These are phyloP conservation scores for Suillus plorans DNA, from an alignment of 768 basidiomycete species.

Conservation along the genomic window DNA sequence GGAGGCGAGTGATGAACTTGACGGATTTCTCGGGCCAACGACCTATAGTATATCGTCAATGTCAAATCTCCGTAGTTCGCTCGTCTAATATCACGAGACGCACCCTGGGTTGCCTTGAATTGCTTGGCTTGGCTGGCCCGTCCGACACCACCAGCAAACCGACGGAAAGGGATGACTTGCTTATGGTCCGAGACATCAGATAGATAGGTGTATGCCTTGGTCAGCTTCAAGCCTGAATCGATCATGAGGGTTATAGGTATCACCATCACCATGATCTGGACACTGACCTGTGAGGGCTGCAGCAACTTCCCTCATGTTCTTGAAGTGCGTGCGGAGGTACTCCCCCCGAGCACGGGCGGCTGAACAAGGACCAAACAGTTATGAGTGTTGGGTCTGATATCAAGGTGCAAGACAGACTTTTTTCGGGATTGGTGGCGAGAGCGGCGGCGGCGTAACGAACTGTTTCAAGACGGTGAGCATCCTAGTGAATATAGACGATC, in stretches of 20 bases:
- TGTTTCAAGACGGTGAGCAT: slow-evolving; percentile 34
- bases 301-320: slow-evolving; percentile 99
- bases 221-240: slow-evolving; percentile 77
- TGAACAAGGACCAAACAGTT: slow-evolving; percentile 32
- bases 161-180: slow-evolving; percentile 93
- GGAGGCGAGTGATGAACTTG: slow-evolving; percentile 87
- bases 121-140: slow-evolving; percentile 94
- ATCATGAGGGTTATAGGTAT: neutral
- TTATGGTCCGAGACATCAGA: slow-evolving; percentile 95
- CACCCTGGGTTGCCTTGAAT: slow-evolving; percentile 95
- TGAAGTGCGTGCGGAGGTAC: slow-evolving; percentile 99
- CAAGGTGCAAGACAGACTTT: slow-evolving; percentile 57
- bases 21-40: slow-evolving; percentile 99
- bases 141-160: slow-evolving; percentile 94
- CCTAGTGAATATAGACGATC: slow-evolving; percentile 15
- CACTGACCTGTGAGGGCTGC: slow-evolving; percentile 84
- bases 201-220: slow-evolving; percentile 95
- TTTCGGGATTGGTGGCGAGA: slow-evolving; percentile 90
- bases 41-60: slow-evolving; percentile 49
- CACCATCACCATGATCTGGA: neutral
- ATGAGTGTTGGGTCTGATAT: slow-evolving; percentile 7
- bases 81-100: slow-evolving; percentile 28
- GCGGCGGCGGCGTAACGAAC: slow-evolving; percentile 94
- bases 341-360: slow-evolving; percentile 92
- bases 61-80: neutral